A percentile compares a stretch with the other conserved stretches of the same genome.
Evolutionary conservation across 176 grass and related monocot species (phyloP).

Genomic region (Pontederia crassipes): DNA sequence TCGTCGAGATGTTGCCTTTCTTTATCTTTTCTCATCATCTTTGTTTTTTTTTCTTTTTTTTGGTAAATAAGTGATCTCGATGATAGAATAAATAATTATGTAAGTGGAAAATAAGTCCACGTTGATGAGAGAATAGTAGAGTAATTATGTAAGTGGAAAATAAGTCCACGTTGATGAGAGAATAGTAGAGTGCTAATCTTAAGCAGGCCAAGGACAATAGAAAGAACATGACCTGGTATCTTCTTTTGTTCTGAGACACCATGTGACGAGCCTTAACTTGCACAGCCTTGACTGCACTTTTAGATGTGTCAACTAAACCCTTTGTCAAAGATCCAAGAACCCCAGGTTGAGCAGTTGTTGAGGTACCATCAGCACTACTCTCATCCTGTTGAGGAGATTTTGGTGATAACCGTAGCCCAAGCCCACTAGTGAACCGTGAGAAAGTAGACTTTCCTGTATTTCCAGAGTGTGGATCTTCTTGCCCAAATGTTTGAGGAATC

Average conservation of each 20-base stretch:
- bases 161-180: neutral
- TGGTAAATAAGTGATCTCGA: no score
- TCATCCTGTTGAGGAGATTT: slow-evolving; percentile 49
- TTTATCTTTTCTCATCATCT: no score
- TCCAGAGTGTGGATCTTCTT: slow-evolving; percentile 46
- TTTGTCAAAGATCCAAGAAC: slow-evolving; percentile 87
- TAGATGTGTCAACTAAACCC: slow-evolving; percentile 86
- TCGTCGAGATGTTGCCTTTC: no score
- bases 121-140: no score
- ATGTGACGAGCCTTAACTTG: slow-evolving; percentile 98
- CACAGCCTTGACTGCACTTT: slow-evolving; percentile 92
- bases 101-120: no score
- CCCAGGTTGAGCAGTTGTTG: slow-evolving; percentile 47
- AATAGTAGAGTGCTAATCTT: slow-evolving; percentile 1
- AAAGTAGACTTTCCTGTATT: slow-evolving; percentile 67
- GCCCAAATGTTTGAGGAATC: slow-evolving; percentile 50
- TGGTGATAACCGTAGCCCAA: slow-evolving; percentile 62
- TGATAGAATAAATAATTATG: no score
- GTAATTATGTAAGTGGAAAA: no score
- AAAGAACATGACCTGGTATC: slow-evolving; percentile 68
- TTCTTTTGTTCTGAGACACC: slow-evolving; percentile 94
- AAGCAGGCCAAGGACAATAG: neutral
- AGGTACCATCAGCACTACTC: slow-evolving; percentile 33
- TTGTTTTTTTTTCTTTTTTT: no score
- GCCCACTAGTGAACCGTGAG: slow-evolving; percentile 65